A percentile compares a stretch with the other conserved stretches of the same genome.
Conservation (phyloP, 2,329 filamentous ascomycete genomes). For the Pseudogymnoascus sp. region DNA sequence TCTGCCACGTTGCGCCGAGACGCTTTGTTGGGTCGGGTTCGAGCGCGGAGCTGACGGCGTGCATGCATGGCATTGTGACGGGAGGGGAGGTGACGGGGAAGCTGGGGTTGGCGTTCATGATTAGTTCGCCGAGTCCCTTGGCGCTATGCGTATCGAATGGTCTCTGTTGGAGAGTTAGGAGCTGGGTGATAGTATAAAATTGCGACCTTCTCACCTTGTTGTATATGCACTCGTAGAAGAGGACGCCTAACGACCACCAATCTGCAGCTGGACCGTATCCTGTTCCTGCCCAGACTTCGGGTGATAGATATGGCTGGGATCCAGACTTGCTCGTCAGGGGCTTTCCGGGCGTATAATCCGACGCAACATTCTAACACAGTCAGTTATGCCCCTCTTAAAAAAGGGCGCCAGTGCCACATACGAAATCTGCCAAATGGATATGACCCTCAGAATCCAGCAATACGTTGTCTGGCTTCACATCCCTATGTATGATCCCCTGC, state of each 20-base stretch:
- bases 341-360: slow-evolving; percentile 78
- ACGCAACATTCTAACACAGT: slow-evolving; percentile 75
- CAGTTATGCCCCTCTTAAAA: slow-evolving; percentile 12
- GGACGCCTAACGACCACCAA: slow-evolving; percentile 96
- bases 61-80: slow-evolving; percentile 79
- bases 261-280: slow-evolving; percentile 89
- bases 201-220: slow-evolving; percentile 65
- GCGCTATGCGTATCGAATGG: slow-evolving; percentile 90
- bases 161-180: slow-evolving; percentile 45
- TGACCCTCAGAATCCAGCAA: slow-evolving; percentile 83
- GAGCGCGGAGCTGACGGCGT: slow-evolving; percentile 77
- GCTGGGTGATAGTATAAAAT: background rate
- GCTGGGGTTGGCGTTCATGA: slow-evolving; percentile 73
- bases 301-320: slow-evolving; percentile 89
- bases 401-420: slow-evolving; percentile 40
- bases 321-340: slow-evolving; percentile 91
- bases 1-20: slow-evolving; percentile 78
- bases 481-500: slow-evolving; percentile 83
- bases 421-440: slow-evolving; percentile 96
- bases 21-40: slow-evolving; percentile 73
- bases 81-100: slow-evolving; percentile 90
- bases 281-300: slow-evolving; percentile 85
- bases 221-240: slow-evolving; percentile 99
- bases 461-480: slow-evolving; percentile 89
- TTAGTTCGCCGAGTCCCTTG: slow-evolving; percentile 69